Percentiles rank a stretch among this genome's conserved stretches.
Evolutionary conservation across 192 early-diverging fungal genomes (phyloP).

Genomic region (Gonapodya sp.): DNA sequence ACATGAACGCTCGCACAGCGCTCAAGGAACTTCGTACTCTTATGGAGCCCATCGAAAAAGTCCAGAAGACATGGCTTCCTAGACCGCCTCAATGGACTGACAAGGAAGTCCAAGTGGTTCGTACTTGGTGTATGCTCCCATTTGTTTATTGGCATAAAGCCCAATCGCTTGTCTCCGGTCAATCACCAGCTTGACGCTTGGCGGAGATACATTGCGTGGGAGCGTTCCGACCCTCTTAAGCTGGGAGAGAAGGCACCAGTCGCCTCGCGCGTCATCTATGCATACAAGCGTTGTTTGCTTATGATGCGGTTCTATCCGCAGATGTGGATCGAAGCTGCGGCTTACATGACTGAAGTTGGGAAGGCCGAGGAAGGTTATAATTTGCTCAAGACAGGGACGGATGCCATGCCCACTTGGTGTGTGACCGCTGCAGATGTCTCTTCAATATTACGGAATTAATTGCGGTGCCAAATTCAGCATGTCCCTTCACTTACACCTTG

Average conservation of each 20-base stretch:
- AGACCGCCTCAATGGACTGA: conserved; percentile 70
- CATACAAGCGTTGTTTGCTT: conserved; percentile 78
- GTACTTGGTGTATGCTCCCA: conserved; percentile 22
- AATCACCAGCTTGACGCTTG: conserved; percentile 52
- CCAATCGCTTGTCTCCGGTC: no score
- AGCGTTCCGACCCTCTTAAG: conserved; percentile 72
- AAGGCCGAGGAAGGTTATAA: conserved; percentile 50
- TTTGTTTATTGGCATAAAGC: background rate
- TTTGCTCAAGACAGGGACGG: conserved; percentile 54
- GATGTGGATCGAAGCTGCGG: conserved; percentile 69
- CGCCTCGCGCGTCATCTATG: conserved; percentile 64
- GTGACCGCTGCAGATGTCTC: background rate
- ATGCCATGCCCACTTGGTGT: conserved; percentile 62
- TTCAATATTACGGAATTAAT: conserved; percentile 1
- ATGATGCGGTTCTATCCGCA: conserved; percentile 80
- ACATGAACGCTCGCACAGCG: conserved; percentile 89
- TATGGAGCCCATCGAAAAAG: conserved; percentile 63
- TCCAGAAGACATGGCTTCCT: conserved; percentile 48
- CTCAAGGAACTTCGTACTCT: conserved; percentile 68
- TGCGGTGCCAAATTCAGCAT: conserved; percentile 23
- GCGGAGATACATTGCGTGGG: conserved; percentile 89
- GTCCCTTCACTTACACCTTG: conserved; percentile 34
- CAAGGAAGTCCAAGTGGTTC: conserved; percentile 49
- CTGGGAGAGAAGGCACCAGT: conserved; percentile 53
- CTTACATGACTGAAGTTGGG: conserved; percentile 43